Evolutionary conservation across 73 alveolate species (phyloP), one percentile per base, ranked within the genome.

Genomic region (Symbiodinium natans): DNA sequence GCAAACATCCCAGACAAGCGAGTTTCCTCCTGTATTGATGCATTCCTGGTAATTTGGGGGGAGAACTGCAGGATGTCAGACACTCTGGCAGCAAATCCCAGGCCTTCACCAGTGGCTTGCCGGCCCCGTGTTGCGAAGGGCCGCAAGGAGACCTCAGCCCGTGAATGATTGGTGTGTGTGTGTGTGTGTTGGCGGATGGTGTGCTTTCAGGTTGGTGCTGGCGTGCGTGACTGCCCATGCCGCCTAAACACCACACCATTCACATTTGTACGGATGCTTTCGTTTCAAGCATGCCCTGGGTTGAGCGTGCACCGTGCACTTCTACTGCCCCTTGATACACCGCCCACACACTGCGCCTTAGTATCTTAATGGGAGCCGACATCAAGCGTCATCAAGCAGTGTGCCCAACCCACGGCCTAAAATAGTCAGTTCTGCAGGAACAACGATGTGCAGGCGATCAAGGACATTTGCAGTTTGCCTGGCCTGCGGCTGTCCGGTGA

Each of bases 81-180:
- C 6, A 46, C 59, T n/a, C n/a, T 46, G 59, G 59, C 21, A 46
- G 6, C 21, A 13, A 46, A 5, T 63, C 19, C 40, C 11, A 63
- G 74, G 92, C n/a, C 74, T 83, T n/a, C 92, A 43, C 71, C 40
- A 34, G 13, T 83, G 92, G 92, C 92, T 83, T 34, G 92, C 92
- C 13, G 92, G 92, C 59, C 92, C 92, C 21, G 40, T 83, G 8
- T 77, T 83, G 31, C 71, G 92, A 13, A 7, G 92, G 7, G 88
- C 88, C 17, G 88, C 88, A 15, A 36, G 56, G 84, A 29, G 19
- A 63, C 38, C 36, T 11, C 38, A 36, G 40, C 33, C 19, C 9
- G 38, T n/a, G 27, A 63, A 63, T 23, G 80, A 29, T 31, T 31
- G 74, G 25, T 2, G 74, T 43, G 56, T 11, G 56, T 8, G 68